Evolutionary conservation across 2,329 filamentous ascomycete species (phyloP).

Genomic region (Myriangium duriaei): DNA sequence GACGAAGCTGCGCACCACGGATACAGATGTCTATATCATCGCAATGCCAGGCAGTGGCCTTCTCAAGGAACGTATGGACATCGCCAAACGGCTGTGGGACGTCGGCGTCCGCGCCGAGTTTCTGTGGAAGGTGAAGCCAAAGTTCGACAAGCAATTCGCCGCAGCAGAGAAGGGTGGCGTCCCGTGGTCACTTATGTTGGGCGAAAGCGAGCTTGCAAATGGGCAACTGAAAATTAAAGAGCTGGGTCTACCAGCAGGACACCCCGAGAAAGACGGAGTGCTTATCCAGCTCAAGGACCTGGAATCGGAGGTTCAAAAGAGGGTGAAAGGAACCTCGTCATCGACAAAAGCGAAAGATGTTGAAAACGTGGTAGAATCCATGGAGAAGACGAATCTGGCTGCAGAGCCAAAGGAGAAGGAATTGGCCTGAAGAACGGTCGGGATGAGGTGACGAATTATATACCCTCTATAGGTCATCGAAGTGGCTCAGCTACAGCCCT

Average conservation of each 20-base stretch:
- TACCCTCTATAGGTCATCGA: too few relatives aligned
- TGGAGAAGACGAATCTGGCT: slow-evolving; percentile 5
- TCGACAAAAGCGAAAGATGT: slow-evolving; percentile 22
- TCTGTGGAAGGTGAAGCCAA: slow-evolving; percentile 80
- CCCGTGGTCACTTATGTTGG: slow-evolving; percentile 78
- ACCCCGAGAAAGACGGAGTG: slow-evolving; percentile 83
- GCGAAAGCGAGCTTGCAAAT: slow-evolving; percentile 73
- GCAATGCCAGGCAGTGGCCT: slow-evolving; percentile 79
- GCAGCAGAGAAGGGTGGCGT: slow-evolving; percentile 67
- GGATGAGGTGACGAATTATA: too few relatives aligned
- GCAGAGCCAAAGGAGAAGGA: slow-evolving; percentile 2
- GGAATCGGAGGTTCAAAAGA: slow-evolving; percentile 48
- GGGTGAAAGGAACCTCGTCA: slow-evolving; percentile 25
- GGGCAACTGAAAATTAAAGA: slow-evolving; percentile 85
- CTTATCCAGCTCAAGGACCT: slow-evolving; percentile 54
- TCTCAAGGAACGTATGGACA: slow-evolving; percentile 69
- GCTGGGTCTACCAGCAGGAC: slow-evolving; percentile 63
- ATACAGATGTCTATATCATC: slow-evolving; percentile 90
- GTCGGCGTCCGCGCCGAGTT: slow-evolving; percentile 88
- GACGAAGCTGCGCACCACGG: slow-evolving; percentile 50
- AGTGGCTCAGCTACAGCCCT: too few relatives aligned
- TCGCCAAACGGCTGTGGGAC: slow-evolving; percentile 68
- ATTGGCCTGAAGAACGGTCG: background rate
- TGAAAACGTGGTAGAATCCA: slow-evolving; percentile 5
- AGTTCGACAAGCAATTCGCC: slow-evolving; percentile 81